phyloP scores from a whole-genome alignment of 257 asterid genomes.

The Solanum sparsipilum region DNA sequence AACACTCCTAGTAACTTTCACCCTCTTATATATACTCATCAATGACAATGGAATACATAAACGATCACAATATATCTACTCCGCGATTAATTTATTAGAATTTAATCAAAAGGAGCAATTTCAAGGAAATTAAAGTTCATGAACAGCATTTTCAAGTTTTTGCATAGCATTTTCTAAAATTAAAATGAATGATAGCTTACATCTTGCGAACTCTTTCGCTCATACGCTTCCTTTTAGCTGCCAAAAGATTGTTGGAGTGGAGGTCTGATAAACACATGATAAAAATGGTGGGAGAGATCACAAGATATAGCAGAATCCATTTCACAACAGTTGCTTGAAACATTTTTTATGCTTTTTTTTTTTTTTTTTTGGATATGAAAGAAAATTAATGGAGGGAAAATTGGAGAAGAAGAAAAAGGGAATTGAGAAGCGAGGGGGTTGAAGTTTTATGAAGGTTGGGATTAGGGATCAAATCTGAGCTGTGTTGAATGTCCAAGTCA shows the following conservation, averaged over 20 bases:
- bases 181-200: constrained; percentile 21
- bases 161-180: neutral
- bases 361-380: neutral
- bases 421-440: neutral
- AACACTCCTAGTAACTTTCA: neutral
- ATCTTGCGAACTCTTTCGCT: constrained; percentile 85
- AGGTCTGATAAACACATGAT: constrained; percentile 19
- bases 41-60: too few species aligned
- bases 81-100: neutral
- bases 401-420: neutral
- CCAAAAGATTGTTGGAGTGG: constrained; percentile 34
- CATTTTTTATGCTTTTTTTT: neutral
- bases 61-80: neutral
- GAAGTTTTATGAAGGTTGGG: neutral
- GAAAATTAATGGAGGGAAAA: neutral
- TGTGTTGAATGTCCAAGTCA: neutral
- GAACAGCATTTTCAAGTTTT: neutral
- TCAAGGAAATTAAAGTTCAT: neutral
- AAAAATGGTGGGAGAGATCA: constrained; percentile 30
- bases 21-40: neutral
- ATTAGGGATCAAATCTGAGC: neutral
- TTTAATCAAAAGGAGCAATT: neutral
- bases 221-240: constrained; percentile 77
- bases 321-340: constrained; percentile 12
- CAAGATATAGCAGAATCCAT: constrained; percentile 38